These are phyloP conservation scores for Arthrobotrys musiformis DNA, from an alignment of 2,329 filamentous ascomycete species.

Conservation along the genomic window DNA sequence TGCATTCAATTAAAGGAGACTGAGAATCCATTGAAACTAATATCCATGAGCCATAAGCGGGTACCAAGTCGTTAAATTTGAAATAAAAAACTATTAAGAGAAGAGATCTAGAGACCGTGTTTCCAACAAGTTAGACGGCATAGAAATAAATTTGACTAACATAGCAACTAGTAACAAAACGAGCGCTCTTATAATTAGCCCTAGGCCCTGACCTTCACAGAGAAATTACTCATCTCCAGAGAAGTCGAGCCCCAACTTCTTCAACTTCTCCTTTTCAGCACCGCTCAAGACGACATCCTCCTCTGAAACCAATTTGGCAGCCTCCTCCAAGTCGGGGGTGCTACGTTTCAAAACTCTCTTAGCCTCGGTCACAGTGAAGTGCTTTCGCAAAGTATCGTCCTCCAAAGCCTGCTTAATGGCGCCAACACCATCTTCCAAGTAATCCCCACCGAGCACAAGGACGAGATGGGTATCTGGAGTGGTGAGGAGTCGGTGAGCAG, in stretches of 20 bases:
- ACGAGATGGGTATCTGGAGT: constrained; percentile 21
- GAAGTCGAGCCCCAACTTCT: neutral
- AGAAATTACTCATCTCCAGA: neutral
- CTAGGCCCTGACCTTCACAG: neutral
- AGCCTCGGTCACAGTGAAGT: constrained; percentile 7
- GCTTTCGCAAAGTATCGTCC: constrained; percentile 10
- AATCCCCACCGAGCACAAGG: constrained; percentile 21
- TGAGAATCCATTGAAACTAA: too few relatives aligned
- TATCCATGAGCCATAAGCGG: too few relatives aligned
- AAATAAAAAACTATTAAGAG: too few relatives aligned
- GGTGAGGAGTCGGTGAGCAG: constrained; percentile 6
- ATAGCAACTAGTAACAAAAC: neutral
- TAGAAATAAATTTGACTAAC: neutral
- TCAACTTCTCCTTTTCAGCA: constrained; percentile 15
- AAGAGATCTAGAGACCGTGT: too few relatives aligned
- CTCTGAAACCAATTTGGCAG: neutral
- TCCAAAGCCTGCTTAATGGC: constrained; percentile 26
- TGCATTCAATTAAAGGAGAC: too few relatives aligned
- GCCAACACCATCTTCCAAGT: constrained; percentile 15
- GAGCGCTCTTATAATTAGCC: neutral
- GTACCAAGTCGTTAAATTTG: too few relatives aligned
- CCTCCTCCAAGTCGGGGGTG: neutral
- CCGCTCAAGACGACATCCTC: constrained; percentile 1
- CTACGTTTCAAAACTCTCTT: constrained; percentile 6
- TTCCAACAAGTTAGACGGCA: too few relatives aligned